phyloP scores from a whole-genome alignment of 805 yeast species.

The Saturnispora besseyi region DNA sequence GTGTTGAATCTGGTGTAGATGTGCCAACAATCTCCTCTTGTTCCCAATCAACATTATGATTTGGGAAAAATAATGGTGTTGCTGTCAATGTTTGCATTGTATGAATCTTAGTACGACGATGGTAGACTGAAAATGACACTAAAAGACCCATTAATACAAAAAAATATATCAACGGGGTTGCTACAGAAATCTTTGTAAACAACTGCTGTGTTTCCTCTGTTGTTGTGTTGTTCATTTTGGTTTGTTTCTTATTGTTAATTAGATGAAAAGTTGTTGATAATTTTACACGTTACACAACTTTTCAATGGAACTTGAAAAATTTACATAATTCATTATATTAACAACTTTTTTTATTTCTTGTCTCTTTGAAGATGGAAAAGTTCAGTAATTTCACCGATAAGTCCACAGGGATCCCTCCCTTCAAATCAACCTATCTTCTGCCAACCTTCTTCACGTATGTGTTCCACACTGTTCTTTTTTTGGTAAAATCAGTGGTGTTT shows the following conservation, averaged over 20 bases:
- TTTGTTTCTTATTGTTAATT: not conserved
- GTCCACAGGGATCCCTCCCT: slow-evolving; percentile 91
- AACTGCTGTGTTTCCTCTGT: slow-evolving; percentile 4
- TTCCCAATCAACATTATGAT: slow-evolving; percentile 4
- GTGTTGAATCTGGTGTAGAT: slow-evolving; percentile 14
- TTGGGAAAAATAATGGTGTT: slow-evolving; percentile 10
- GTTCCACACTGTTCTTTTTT: slow-evolving; percentile 6
- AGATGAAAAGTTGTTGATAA: not conserved
- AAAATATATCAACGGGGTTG: slow-evolving; percentile 72
- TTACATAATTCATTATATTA: not conserved
- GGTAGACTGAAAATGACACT: slow-evolving; percentile 56
- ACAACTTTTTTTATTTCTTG: not conserved
- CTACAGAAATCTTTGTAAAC: slow-evolving; percentile 37
- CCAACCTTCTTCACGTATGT: slow-evolving; percentile 12
- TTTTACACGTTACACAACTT: not conserved
- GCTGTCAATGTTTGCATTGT: slow-evolving; percentile 9
- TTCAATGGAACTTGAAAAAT: not conserved
- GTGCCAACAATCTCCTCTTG: not conserved
- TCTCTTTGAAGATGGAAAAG: slow-evolving; percentile 51
- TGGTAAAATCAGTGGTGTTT: slow-evolving; percentile 13
- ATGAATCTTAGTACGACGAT: slow-evolving; percentile 32
- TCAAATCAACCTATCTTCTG: slow-evolving; percentile 45
- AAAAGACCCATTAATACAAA: slow-evolving; percentile 59
- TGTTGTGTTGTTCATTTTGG: slow-evolving; percentile 6
- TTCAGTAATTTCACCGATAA: slow-evolving; percentile 80